These are phyloP conservation scores for Protea cynaroides DNA, from an alignment of 164 flowering plant genomes.

Conservation along the genomic window DNA sequence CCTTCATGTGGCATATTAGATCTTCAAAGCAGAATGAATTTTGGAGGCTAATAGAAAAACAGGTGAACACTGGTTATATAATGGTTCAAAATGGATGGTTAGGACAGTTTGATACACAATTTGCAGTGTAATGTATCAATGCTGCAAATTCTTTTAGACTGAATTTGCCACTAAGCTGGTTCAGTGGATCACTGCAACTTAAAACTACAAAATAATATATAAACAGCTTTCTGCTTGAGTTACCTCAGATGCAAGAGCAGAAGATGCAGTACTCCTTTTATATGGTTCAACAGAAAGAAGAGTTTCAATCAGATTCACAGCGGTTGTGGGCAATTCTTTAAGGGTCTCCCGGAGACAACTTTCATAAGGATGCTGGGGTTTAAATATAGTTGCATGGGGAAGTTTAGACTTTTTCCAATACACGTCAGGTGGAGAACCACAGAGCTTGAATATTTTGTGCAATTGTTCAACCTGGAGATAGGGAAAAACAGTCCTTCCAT, in stretches of 20 bases:
- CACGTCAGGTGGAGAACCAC: conserved; percentile 89
- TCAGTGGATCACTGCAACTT: not conserved
- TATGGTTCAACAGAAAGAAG: conserved; percentile 70
- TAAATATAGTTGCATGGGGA: conserved; percentile 81
- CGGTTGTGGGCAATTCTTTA: conserved; percentile 46
- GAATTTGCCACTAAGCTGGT: not conserved
- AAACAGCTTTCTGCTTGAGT: not conserved
- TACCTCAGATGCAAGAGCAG: conserved; percentile 74
- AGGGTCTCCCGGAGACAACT: conserved; percentile 60
- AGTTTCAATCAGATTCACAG: conserved; percentile 51
- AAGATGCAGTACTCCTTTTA: conserved; percentile 75
- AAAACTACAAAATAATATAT: not conserved
- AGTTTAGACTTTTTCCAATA: conserved; percentile 72
- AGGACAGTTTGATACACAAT: no score
- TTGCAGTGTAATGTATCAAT: not conserved
- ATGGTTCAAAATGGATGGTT: not conserved
- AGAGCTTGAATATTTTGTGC: conserved; percentile 90
- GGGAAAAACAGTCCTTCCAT: not conserved
- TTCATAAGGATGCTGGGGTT: conserved; percentile 73
- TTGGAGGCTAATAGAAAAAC: not conserved
- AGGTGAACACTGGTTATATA: no score
- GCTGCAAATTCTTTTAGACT: not conserved
- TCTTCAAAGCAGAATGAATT: not conserved
- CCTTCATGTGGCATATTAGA: not conserved
- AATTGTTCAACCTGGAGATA: conserved; percentile 76